Percentiles rank a stretch among this genome's conserved stretches.
Conservation (phyloP, 805 yeast genomes). For the Barnettozyma sucrosica region DNA sequence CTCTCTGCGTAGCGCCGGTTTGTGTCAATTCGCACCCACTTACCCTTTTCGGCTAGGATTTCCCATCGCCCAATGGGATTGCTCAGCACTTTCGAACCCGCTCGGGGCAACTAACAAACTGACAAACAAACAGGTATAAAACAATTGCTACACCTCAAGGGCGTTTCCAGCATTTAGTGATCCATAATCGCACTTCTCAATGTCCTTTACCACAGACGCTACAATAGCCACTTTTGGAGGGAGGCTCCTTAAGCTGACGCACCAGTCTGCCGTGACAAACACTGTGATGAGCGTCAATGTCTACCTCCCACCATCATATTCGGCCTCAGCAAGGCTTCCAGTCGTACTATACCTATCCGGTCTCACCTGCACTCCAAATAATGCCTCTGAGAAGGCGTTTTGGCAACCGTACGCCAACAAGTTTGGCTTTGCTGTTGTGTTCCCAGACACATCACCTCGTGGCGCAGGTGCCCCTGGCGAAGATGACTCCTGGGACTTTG, state of each 20-base stretch:
- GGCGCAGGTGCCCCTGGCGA: constrained; percentile 76
- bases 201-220: constrained; percentile 23
- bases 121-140: background rate
- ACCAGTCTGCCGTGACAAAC: constrained; percentile 56
- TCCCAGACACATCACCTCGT: constrained; percentile 96
- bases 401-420: constrained; percentile 75
- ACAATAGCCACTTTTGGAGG: constrained; percentile 60
- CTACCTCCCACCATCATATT: constrained; percentile 60
- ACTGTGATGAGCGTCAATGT: constrained; percentile 82
- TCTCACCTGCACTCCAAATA: constrained; percentile 87
- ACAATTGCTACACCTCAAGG: no score
- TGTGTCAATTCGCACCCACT: background rate
- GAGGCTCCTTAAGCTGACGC: constrained; percentile 65
- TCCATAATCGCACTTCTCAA: no score
- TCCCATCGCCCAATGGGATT: background rate
- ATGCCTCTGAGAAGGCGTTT: constrained; percentile 90
- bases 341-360: constrained; percentile 81
- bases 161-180: no score
- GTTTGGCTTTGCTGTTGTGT: constrained; percentile 81
- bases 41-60: background rate
- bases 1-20: background rate
- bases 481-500: constrained; percentile 82
- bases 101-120: background rate
- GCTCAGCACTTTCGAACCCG: background rate
- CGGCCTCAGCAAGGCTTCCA: constrained; percentile 42